Evolutionary conservation across 1,284 basidiomycete genomes (phyloP).

Genomic region (Ceratobasidium sp.): DNA sequence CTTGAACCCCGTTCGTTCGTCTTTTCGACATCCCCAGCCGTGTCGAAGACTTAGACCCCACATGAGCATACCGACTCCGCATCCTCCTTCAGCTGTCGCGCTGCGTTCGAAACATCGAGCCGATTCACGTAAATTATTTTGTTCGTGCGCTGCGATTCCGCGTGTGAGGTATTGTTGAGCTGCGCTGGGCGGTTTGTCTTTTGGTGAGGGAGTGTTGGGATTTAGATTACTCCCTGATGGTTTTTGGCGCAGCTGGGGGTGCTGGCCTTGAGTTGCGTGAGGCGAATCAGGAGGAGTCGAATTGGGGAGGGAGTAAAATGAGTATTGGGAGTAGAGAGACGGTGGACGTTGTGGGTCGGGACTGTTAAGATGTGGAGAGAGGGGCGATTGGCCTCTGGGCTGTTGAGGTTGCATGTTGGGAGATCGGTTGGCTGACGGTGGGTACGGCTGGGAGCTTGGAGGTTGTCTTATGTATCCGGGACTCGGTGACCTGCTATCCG

Average conservation of each 20-base stretch:
- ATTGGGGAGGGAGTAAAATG: slow-evolving; percentile 28
- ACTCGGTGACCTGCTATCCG: slow-evolving; percentile 8
- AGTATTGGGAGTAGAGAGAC: slow-evolving; percentile 40
- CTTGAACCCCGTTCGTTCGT: slow-evolving; percentile 79
- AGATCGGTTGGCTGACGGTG: background rate
- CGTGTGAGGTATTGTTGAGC: slow-evolving; percentile 71
- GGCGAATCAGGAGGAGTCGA: slow-evolving; percentile 36
- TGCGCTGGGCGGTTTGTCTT: slow-evolving; percentile 22
- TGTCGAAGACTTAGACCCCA: slow-evolving; percentile 88
- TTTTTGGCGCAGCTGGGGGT: slow-evolving; percentile 5
- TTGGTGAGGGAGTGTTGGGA: background rate
- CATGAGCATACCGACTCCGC: slow-evolving; percentile 91
- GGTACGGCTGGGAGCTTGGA: background rate
- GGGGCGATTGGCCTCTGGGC: background rate
- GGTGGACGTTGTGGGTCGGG: slow-evolving; percentile 10
- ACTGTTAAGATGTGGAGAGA: slow-evolving; percentile 3
- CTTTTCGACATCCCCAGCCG: slow-evolving; percentile 86
- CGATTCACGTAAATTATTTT: slow-evolving; percentile 76
- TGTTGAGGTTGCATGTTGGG: background rate
- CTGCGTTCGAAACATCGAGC: slow-evolving; percentile 83
- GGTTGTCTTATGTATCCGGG: background rate
- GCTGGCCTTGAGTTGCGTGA: background rate
- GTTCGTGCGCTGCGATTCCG: slow-evolving; percentile 85
- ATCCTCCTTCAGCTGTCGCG: slow-evolving; percentile 80
- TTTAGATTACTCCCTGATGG: slow-evolving; percentile 23